phyloP scores from a whole-genome alignment of 1,284 basidiomycete species.

The Microbotryomycetes sp. region DNA sequence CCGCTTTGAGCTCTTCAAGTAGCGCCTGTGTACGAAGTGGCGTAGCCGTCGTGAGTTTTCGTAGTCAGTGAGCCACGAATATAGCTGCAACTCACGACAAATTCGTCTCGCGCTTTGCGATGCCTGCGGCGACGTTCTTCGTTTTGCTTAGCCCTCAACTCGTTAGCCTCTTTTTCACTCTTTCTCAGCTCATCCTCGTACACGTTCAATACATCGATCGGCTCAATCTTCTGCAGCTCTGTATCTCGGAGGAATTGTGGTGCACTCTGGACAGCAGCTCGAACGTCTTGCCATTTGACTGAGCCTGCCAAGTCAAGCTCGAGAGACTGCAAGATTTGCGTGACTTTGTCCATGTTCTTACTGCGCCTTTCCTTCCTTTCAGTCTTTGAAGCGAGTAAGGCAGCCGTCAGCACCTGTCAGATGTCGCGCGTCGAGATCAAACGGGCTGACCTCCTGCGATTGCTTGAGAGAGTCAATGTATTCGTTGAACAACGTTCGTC shows the following conservation, averaged over 20 bases:
- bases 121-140: constrained; percentile 76
- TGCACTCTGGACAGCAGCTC: constrained; percentile 64
- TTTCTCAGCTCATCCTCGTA: constrained; percentile 87
- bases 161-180: constrained; percentile 79
- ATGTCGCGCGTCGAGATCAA: too few relatives aligned
- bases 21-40: constrained; percentile 49
- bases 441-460: constrained; percentile 67
- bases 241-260: constrained; percentile 66
- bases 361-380: constrained; percentile 53
- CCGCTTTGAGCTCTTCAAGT: constrained; percentile 59
- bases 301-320: constrained; percentile 76
- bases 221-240: constrained; percentile 71
- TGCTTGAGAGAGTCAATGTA: constrained; percentile 75
- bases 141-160: constrained; percentile 65
- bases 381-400: constrained; percentile 10
- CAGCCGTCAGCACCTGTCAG: too few relatives aligned
- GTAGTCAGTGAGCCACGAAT: constrained; percentile 3
- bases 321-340: constrained; percentile 30
- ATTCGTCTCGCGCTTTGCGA: constrained; percentile 79
- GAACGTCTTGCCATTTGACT: constrained; percentile 79
- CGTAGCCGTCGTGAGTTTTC: neutral
- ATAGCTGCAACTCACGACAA: constrained; percentile 53
- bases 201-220: constrained; percentile 78
- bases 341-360: constrained; percentile 67
- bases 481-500: constrained; percentile 79